Evolutionary conservation across 208 protist species (phyloP), one percentile per base, ranked within the genome.

Genomic region (Porcisia deanei): DNA sequence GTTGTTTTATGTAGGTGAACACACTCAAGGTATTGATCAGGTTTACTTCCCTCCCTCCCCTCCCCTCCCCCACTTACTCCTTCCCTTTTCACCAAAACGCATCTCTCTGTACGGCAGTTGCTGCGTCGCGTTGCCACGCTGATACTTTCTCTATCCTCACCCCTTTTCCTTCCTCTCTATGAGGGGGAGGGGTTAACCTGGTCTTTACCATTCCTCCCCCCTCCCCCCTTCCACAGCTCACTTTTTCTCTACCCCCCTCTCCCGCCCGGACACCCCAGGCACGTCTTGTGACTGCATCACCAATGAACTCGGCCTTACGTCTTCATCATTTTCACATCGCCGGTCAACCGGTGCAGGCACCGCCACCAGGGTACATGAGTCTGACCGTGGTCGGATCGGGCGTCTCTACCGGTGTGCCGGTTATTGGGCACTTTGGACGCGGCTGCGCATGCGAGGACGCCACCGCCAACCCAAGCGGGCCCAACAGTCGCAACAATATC

Each of bases 401-500:
- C 61, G 90, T 91, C n/a, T 95, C 91, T 18, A 96, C 89, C 0
- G 94, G 78, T 39, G 77, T 97, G 4, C 94, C 94, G 14, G 92
- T 97, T 6, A 91, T 96, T 81, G 94, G 94, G 18, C 92, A 97
- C 71, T 34, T 94, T n/a, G 79, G 79, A 53, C 70, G 54, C 37
- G 58, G 71, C 66, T 97, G 94, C 68, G 91, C 90, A 16, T 97
- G 94, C 71, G 86, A 77, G 25, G 85, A 92, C 59, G 94, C 94
- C 43, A 71, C 95, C 37, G 76, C 63, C 1, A 65, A 94, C 71
- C 84, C 90, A 7, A 41, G 64, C 18, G 89, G 91, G 20, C 85
- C 79, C 4, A 94, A 97, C 85, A 77, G 82, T n/a, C 87, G 94
- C 53, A 92, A 94, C 75, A 96, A 96, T 65, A 91, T 94, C 49